Evolutionary conservation across 75 land plant genomes (phyloP).

Genomic region (Cupressus sempervirens): DNA sequence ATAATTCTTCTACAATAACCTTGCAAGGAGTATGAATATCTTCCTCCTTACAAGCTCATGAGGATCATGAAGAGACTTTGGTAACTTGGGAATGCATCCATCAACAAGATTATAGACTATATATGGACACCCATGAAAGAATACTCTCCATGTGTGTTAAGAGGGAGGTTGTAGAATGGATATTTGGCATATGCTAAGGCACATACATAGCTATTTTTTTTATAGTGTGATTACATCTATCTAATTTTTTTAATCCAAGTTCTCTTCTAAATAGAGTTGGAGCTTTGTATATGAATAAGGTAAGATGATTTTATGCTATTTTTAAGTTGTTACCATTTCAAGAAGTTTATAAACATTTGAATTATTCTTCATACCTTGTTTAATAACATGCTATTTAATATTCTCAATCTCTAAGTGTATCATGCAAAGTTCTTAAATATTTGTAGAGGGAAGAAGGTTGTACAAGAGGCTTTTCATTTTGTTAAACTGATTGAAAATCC

Average conservation of each 20-base stretch:
- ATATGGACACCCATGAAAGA: no score
- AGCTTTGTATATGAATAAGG: slow-evolving; percentile 74
- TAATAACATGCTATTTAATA: slow-evolving; percentile 6
- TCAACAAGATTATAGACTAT: no score
- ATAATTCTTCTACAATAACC: slow-evolving; percentile 89
- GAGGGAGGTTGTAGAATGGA: no score
- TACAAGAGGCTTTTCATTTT: slow-evolving; percentile 82
- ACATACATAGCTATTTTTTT: no score
- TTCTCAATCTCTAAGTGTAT: slow-evolving; percentile 54
- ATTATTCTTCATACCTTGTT: background rate
- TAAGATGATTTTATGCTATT: slow-evolving; percentile 19
- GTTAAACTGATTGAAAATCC: slow-evolving; percentile 59
- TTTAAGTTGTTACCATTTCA: background rate
- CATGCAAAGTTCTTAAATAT: slow-evolving; percentile 62
- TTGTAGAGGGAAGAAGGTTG: slow-evolving; percentile 66
- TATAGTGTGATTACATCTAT: no score
- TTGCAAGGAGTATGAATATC: slow-evolving; percentile 77
- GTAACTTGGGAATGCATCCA: slow-evolving; percentile 66
- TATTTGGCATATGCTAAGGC: no score
- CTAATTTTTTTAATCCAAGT: no score
- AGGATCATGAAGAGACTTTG: slow-evolving; percentile 72
- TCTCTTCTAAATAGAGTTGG: slow-evolving; percentile 59
- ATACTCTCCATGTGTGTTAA: no score
- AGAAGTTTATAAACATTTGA: background rate
- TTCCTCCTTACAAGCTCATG: slow-evolving; percentile 91